These are phyloP conservation scores for Trichocladium antarcticum DNA, from an alignment of 495 filamentous ascomycete genomes.

Conservation along the genomic window DNA sequence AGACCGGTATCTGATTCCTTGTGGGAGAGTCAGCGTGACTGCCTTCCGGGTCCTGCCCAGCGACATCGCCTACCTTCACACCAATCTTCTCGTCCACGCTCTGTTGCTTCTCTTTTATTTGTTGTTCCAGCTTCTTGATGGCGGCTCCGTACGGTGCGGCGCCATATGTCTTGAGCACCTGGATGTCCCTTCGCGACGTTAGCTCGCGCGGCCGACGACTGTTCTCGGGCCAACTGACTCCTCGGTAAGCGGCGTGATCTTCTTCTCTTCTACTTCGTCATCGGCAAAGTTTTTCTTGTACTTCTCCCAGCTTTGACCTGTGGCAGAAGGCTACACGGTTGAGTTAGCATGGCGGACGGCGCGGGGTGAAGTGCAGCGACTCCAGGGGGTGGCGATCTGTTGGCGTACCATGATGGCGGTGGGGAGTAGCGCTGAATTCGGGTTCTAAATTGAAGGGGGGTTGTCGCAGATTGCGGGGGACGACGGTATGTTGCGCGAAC, in stretches of 20 bases:
- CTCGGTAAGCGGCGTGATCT: conserved; percentile 91
- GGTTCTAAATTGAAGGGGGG: neutral
- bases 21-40: conserved; percentile 5
- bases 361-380: neutral
- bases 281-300: conserved; percentile 93
- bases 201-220: conserved; percentile 24
- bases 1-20: conserved; percentile 99
- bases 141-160: conserved; percentile 88
- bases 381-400: neutral
- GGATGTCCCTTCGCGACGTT: conserved; percentile 68
- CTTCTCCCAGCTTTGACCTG: conserved; percentile 92
- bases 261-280: conserved; percentile 97
- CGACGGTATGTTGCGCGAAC: neutral
- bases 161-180: conserved; percentile 98
- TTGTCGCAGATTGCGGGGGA: neutral
- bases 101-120: conserved; percentile 94
- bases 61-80: conserved; percentile 33
- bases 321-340: conserved; percentile 64
- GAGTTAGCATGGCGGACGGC: conserved; percentile 11
- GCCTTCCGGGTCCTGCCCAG: neutral
- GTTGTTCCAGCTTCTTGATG: conserved; percentile 90
- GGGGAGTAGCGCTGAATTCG: neutral
- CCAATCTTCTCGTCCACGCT: conserved; percentile 98
- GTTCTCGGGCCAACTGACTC: conserved; percentile 52
- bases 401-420: conserved; percentile 20